Conservation (phyloP, 305 asterid genomes). For the Petunia hybrid region DNA sequence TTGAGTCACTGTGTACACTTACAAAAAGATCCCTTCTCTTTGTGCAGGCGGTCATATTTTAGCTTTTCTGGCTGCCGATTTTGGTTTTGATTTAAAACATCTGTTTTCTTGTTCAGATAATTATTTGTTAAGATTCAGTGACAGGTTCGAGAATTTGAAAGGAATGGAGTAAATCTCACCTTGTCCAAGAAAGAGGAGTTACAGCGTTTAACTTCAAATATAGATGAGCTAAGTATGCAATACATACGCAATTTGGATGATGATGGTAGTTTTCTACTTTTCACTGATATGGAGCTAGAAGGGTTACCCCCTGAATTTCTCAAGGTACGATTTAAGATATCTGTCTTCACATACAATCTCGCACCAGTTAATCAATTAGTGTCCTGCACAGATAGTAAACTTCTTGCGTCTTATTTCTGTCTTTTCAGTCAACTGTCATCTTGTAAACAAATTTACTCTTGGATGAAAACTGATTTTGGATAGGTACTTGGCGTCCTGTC, state of each 20-base stretch:
- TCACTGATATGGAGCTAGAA: slow-evolving; percentile 69
- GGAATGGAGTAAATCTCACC: slow-evolving; percentile 86
- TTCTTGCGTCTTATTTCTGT: slow-evolving; percentile 20
- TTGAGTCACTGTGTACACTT: slow-evolving; percentile 17
- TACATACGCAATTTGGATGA: slow-evolving; percentile 82
- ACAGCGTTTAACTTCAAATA: slow-evolving; percentile 73
- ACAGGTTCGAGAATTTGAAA: slow-evolving; percentile 98
- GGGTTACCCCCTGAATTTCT: slow-evolving; percentile 87
- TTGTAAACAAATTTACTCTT: not conserved
- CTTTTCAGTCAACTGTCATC: not conserved
- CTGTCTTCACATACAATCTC: slow-evolving; percentile 25
- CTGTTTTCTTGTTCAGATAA: slow-evolving; percentile 46
- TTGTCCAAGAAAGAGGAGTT: slow-evolving; percentile 85
- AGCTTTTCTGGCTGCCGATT: slow-evolving; percentile 23
- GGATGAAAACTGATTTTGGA: not conserved
- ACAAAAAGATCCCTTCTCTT: slow-evolving; percentile 25
- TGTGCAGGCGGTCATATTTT: not conserved
- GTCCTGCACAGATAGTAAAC: not conserved
- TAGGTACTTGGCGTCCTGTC: slow-evolving; percentile 24
- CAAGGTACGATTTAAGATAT: slow-evolving; percentile 55
- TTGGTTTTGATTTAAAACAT: slow-evolving; percentile 34
- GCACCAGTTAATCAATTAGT: slow-evolving; percentile 10
- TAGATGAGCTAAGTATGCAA: slow-evolving; percentile 83
- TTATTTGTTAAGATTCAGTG: slow-evolving; percentile 72
- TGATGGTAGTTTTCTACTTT: slow-evolving; percentile 68